These are phyloP conservation scores for Phoenix roebelenii DNA, from an alignment of 176 grass and related monocot genomes.

Conservation along the genomic window DNA sequence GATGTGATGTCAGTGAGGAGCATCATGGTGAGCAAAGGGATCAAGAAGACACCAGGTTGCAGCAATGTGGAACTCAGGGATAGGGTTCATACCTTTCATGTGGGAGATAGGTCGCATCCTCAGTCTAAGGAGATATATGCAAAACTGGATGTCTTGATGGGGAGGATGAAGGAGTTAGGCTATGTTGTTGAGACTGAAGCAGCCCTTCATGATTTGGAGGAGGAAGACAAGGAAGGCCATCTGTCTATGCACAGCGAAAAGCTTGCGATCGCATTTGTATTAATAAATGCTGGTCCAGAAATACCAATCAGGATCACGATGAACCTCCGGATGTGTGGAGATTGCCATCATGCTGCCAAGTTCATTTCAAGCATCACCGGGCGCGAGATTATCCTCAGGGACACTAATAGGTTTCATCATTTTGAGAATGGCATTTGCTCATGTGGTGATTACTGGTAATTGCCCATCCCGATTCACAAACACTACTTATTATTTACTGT, in stretches of 20 bases:
- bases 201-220: constrained; percentile 79
- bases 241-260: constrained; percentile 77
- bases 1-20: constrained; percentile 54
- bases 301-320: constrained; percentile 49
- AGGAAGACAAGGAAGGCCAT: constrained; percentile 72
- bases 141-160: constrained; percentile 46
- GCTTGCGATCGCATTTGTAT: constrained; percentile 57
- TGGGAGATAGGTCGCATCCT: constrained; percentile 54
- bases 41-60: constrained; percentile 67
- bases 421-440: constrained; percentile 53
- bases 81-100: constrained; percentile 50
- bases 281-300: constrained; percentile 44
- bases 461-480: too few relatives aligned
- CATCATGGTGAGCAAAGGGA: constrained; percentile 55
- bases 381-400: constrained; percentile 63
- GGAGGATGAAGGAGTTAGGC: constrained; percentile 59
- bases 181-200: constrained; percentile 45
- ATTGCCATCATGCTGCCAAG: constrained; percentile 60
- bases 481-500: too few relatives aligned
- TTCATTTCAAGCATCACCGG: constrained; percentile 45
- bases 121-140: constrained; percentile 65
- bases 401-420: constrained; percentile 60
- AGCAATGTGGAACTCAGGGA: constrained; percentile 60
- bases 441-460: constrained; percentile 69
- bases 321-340: constrained; percentile 67